Evolutionary conservation across 106 monocot species (phyloP), one percentile per base, ranked within the genome.

Genomic region (Acanthochlamys bracteata): DNA sequence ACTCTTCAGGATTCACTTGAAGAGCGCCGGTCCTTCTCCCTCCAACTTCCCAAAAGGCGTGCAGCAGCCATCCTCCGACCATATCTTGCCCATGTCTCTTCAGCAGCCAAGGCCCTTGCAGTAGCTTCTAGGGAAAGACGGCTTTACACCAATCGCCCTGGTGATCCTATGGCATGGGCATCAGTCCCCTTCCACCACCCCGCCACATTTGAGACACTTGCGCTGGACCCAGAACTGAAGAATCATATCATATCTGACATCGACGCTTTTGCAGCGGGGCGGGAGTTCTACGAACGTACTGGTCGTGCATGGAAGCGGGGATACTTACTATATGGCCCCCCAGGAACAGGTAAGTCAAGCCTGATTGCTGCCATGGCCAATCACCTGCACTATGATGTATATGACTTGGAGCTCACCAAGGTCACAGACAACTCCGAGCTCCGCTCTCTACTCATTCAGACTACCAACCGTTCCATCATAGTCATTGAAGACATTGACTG

Each of bases 401-500:
- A 62, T 53, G 73, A 79, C 27, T 59, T 79, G 3, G 78, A 79
- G 73, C 69, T 79, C 24, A 79, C 78, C 51, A 73, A 69, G 16
- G 78, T 79, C 7, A 17, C 69, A 11, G 78, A 69, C 59, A 79
- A 79, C 43, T 70, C 82, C 1, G 89, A 83, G 67, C 75, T 93
- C 23, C 70, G 85, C 3, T 72, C 82, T 21, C 80, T 93, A 16
- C 80, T 93, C 57, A 69, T 89, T 45, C 89, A 89, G 58, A 93
- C 85, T 33, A 89, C 80, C 41, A 85, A 83, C 68, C 84, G 93
- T 15, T 93, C 93, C 25, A 47, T 93, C 65, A 85, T 93, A 17
- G 93, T 89, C 54, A 93, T 93, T 26, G 93, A 93, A 55, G 93
- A 93, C 77, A 93, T 89, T 59, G 93, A 93, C 39, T 93, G 88